A percentile compares a stretch with the other conserved stretches of the same genome.
These are phyloP conservation scores for Xylaria bambusicola DNA, from an alignment of 495 filamentous ascomycete genomes.

Conservation along the genomic window DNA sequence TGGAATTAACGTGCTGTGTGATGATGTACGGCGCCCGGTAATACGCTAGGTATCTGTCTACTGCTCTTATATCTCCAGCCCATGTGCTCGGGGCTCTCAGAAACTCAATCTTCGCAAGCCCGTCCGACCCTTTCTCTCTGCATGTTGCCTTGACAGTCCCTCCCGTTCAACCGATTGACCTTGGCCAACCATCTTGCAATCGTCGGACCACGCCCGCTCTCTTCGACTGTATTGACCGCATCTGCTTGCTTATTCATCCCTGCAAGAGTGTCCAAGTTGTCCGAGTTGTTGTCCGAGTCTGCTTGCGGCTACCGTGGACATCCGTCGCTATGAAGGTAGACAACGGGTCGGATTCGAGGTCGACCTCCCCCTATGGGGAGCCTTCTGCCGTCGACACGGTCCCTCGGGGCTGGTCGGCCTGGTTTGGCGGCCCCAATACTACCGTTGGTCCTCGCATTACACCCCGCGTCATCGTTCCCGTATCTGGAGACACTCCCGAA, in stretches of 20 bases:
- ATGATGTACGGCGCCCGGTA: too few species aligned
- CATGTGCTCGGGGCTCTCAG: too few species aligned
- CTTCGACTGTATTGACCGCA: not conserved
- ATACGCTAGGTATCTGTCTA: too few species aligned
- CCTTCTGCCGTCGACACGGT: constrained; percentile 7
- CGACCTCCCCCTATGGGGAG: constrained; percentile 18
- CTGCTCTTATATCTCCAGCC: too few species aligned
- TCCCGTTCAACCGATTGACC: not conserved
- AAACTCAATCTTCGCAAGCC: too few species aligned
- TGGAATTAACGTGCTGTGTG: too few species aligned
- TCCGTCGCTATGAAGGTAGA: constrained; percentile 27
- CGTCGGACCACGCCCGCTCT: not conserved
- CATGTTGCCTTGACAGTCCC: not conserved
- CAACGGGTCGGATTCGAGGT: constrained; percentile 15
- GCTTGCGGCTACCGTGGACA: not conserved
- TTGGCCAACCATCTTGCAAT: not conserved
- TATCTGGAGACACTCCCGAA: constrained; percentile 27
- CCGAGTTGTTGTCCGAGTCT: not conserved
- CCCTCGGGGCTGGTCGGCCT: constrained; percentile 30
- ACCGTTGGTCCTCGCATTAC: constrained; percentile 47
- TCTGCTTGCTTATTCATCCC: not conserved
- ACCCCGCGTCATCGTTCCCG: constrained; percentile 39
- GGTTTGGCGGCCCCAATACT: constrained; percentile 42
- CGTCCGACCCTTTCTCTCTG: not conserved
- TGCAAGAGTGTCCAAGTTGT: not conserved